phyloP scores from a whole-genome alignment of 495 filamentous ascomycete species.

The Aspergillus sparsus region DNA sequence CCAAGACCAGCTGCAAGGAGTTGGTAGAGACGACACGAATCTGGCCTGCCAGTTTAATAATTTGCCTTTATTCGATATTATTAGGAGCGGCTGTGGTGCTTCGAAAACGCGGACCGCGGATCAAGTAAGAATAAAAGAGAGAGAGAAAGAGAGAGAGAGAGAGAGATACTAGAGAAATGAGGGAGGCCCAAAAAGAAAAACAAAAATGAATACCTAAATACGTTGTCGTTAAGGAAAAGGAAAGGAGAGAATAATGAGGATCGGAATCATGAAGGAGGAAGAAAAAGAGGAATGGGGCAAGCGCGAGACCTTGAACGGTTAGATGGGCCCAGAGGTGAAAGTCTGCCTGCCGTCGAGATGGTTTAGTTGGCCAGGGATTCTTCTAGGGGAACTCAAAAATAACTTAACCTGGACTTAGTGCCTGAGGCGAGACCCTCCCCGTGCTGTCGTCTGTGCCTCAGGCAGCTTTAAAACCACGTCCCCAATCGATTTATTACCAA shows the following conservation, averaged over 20 bases:
- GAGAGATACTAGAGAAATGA: conserved; percentile 5
- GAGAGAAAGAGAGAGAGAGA: conserved; percentile 1
- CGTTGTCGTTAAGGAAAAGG: conserved; percentile 1
- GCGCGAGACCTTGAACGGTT: conserved; percentile 5
- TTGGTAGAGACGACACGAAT: conserved; percentile 15
- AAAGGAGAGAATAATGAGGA: conserved; percentile 5
- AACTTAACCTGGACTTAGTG: conserved; percentile 18
- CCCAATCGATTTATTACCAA: conserved; percentile 5
- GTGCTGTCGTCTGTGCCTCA: conserved; percentile 6
- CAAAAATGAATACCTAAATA: conserved; percentile 10
- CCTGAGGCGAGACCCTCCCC: conserved; percentile 21
- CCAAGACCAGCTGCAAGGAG: conserved; percentile 28
- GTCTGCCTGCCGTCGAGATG: conserved; percentile 12
- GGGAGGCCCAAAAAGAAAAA: not conserved
- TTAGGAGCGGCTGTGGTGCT: not conserved
- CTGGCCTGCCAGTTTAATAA: conserved; percentile 2
- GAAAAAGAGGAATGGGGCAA: conserved; percentile 14
- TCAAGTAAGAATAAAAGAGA: conserved; percentile 1
- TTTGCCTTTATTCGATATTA: not conserved
- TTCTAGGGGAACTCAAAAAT: conserved; percentile 26
- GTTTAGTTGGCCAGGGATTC: conserved; percentile 26
- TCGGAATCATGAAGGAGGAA: conserved; percentile 4
- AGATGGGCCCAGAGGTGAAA: conserved; percentile 16
- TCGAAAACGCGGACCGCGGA: conserved; percentile 4
- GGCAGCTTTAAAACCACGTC: conserved; percentile 11